Conservation (phyloP, 164 flowering plant species). For the Vitis rupestris region DNA sequence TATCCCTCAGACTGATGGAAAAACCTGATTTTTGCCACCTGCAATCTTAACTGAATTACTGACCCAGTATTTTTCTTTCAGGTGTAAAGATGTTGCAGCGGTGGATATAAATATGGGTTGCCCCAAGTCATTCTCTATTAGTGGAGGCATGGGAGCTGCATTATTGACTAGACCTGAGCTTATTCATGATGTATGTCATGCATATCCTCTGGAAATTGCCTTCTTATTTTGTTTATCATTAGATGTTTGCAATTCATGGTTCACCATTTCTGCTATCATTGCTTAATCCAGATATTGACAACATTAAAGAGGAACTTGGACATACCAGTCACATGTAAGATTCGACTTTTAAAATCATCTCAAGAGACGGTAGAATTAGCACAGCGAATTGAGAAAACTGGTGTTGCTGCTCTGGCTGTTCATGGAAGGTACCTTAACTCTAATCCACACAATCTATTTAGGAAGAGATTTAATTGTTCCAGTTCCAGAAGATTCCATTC, state of each 20-base stretch:
- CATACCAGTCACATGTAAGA: constrained; percentile 85
- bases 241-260: background rate
- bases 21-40: no score
- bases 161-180: constrained; percentile 80
- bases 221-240: background rate
- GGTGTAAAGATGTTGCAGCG: constrained; percentile 92
- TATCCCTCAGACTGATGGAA: no score
- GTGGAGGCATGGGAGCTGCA: constrained; percentile 99
- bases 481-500: background rate
- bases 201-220: background rate
- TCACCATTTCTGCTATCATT: background rate
- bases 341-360: constrained; percentile 73
- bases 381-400: constrained; percentile 81
- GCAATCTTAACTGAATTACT: background rate
- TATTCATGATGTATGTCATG: constrained; percentile 77
- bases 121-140: constrained; percentile 86
- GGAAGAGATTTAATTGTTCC: background rate
- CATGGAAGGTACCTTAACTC: constrained; percentile 77
- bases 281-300: constrained; percentile 69
- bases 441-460: background rate
- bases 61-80: constrained; percentile 23
- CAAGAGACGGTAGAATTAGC: constrained; percentile 83
- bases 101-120: constrained; percentile 97
- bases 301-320: constrained; percentile 79
- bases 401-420: constrained; percentile 88